phyloP scores from a whole-genome alignment of 345 rosid species.

The Camelina sativa region DNA sequence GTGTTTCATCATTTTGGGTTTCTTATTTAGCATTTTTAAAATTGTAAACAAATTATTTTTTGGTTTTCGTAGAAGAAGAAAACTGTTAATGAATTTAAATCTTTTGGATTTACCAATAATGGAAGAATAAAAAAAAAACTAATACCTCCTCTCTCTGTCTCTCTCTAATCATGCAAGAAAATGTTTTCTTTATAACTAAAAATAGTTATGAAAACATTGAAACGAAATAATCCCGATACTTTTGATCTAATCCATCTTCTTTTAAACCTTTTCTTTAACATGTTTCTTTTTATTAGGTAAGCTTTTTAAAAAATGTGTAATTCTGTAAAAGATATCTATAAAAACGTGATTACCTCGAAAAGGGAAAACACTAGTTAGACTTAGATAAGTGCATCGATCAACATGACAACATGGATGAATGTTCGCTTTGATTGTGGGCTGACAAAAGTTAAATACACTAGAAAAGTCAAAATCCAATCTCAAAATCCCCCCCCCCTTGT shows the following conservation, averaged over 20 bases:
- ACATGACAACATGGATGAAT: constrained; percentile 14
- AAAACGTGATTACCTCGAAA: not conserved
- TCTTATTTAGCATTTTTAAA: not conserved
- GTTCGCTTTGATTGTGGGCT: constrained; percentile 25
- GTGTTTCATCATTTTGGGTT: not conserved
- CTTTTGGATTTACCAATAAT: not conserved
- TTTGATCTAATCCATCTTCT: not conserved
- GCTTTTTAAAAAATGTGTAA: not conserved
- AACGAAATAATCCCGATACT: not conserved
- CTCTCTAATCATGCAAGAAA: constrained; percentile 17
- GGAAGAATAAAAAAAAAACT: not conserved
- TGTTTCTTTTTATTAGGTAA: constrained; percentile 11
- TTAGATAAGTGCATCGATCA: constrained; percentile 11
- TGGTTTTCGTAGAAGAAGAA: not conserved
- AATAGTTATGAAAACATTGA: not conserved
- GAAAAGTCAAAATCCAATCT: constrained; percentile 19
- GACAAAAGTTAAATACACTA: not conserved
- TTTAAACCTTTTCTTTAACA: not conserved
- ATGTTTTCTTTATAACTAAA: not conserved
- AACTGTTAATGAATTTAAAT: not conserved
- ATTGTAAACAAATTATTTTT: not conserved
- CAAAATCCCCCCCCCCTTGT: not conserved
- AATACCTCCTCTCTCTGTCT: not conserved
- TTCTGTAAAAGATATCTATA: not conserved
- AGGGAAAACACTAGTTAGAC: not conserved